phyloP scores from a whole-genome alignment of 2,329 filamentous ascomycete species.

The Aspergillus quadrilineatus region DNA sequence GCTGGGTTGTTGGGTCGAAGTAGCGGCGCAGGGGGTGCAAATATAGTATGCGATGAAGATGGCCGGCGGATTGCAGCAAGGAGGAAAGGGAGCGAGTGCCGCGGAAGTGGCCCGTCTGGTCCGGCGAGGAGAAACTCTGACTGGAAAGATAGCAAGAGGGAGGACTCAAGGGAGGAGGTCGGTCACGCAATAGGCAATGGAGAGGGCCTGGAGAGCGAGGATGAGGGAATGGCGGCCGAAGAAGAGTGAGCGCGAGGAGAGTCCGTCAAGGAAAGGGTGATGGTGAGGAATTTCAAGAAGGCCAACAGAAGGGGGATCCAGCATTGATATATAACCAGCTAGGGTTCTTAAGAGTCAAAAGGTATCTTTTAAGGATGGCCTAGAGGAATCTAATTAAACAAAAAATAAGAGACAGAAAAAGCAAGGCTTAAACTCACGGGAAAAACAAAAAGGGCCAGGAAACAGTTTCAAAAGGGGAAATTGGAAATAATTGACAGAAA shows the following conservation, averaged over 20 bases:
- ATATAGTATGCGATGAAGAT: constrained; percentile 14
- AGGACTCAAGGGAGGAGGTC: constrained; percentile 24
- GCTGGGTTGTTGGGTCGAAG: background rate
- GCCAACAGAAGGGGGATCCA: constrained; percentile 30
- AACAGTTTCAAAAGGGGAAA: constrained; percentile 11
- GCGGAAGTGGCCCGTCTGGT: constrained; percentile 25
- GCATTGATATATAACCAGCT: constrained; percentile 34
- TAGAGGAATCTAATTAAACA: constrained; percentile 14
- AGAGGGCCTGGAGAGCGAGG: constrained; percentile 16
- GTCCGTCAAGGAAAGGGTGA: constrained; percentile 21
- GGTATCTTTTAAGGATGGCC: constrained; percentile 12
- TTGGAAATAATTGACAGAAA: constrained; percentile 15
- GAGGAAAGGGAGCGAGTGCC: constrained; percentile 28
- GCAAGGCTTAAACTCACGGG: constrained; percentile 9
- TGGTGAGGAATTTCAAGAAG: constrained; percentile 26
- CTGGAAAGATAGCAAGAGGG: constrained; percentile 14
- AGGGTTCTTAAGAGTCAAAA: constrained; percentile 12
- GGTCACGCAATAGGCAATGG: constrained; percentile 19
- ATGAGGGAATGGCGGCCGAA: constrained; percentile 14
- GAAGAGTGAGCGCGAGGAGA: constrained; percentile 20
- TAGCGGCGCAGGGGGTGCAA: constrained; percentile 16
- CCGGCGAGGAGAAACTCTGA: constrained; percentile 19
- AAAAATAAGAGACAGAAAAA: constrained; percentile 15
- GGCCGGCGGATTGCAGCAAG: constrained; percentile 32
- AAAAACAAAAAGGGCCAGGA: constrained; percentile 10